phyloP scores from a whole-genome alignment of 352 stramenopile species.

The Phytophthora tentaculata region DNA sequence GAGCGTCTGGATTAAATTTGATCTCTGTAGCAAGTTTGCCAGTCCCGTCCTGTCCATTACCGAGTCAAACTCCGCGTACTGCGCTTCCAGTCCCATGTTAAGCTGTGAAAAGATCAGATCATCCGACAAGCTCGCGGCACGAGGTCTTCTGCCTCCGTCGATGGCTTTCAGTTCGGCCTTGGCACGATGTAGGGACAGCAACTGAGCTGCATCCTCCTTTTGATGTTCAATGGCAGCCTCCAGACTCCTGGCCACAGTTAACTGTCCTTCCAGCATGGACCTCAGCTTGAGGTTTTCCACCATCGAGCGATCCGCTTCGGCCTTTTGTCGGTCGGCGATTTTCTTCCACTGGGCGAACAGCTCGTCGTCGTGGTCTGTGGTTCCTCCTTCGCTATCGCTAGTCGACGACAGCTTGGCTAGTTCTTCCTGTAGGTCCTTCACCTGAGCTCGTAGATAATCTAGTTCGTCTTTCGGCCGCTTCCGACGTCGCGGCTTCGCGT shows the following conservation, averaged over 20 bases:
- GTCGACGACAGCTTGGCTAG: slow-evolving; percentile 25
- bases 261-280: slow-evolving; percentile 38
- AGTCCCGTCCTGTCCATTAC: slow-evolving; percentile 23
- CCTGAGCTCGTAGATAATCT: slow-evolving; percentile 35
- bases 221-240: slow-evolving; percentile 34
- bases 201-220: slow-evolving; percentile 22
- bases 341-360: slow-evolving; percentile 32
- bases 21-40: slow-evolving; percentile 5
- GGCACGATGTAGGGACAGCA: slow-evolving; percentile 20
- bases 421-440: slow-evolving; percentile 32
- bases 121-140: slow-evolving; percentile 24
- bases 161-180: slow-evolving; percentile 3
- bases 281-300: slow-evolving; percentile 39
- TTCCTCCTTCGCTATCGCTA: slow-evolving; percentile 1
- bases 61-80: slow-evolving; percentile 28
- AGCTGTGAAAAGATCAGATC: slow-evolving; percentile 27
- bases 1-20: slow-evolving; percentile 15
- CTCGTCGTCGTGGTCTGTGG: slow-evolving; percentile 30
- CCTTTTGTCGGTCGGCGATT: slow-evolving; percentile 32
- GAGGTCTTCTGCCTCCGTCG: slow-evolving; percentile 3
- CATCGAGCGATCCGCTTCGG: slow-evolving; percentile 19
- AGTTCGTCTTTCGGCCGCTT: slow-evolving; percentile 45
- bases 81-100: slow-evolving; percentile 25
- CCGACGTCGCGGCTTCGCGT: slow-evolving; percentile 17
- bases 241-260: slow-evolving; percentile 32